These are phyloP conservation scores for Zymoseptoria tritici DNA, from an alignment of 2,329 filamentous ascomycete genomes.

Conservation along the genomic window DNA sequence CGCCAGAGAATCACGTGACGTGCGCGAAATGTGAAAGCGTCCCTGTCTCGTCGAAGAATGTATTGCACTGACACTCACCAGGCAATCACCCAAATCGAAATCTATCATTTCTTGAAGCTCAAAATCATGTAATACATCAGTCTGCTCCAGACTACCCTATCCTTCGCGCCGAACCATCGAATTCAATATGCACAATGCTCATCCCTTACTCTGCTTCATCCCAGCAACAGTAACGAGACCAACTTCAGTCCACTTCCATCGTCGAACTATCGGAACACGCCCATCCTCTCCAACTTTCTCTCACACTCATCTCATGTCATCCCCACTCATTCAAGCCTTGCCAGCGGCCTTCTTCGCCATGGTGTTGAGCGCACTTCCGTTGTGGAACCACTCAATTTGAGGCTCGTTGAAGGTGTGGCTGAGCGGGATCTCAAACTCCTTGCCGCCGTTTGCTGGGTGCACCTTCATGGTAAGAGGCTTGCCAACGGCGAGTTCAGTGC, in stretches of 20 bases:
- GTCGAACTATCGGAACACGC: not conserved
- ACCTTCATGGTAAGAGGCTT: conserved; percentile 88
- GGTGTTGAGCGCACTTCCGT: conserved; percentile 93
- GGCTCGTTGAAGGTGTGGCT: conserved; percentile 96
- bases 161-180: not conserved
- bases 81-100: not conserved
- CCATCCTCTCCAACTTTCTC: not conserved
- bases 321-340: not conserved
- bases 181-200: not conserved
- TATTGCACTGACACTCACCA: not conserved
- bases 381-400: conserved; percentile 99
- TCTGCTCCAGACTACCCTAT: not conserved
- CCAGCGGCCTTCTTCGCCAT: conserved; percentile 65
- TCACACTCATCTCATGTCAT: not conserved
- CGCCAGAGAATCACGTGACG: not conserved
- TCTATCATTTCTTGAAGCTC: not conserved
- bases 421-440: conserved; percentile 73
- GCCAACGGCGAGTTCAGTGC: conserved; percentile 83
- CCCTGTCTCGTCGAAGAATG: too few relatives aligned
- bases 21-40: not conserved
- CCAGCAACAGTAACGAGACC: not conserved
- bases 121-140: not conserved
- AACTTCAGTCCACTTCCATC: not conserved
- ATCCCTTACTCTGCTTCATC: not conserved
- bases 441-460: conserved; percentile 74